phyloP scores from a whole-genome alignment of 768 basidiomycete species.

The Lactifluus subvellereus region DNA sequence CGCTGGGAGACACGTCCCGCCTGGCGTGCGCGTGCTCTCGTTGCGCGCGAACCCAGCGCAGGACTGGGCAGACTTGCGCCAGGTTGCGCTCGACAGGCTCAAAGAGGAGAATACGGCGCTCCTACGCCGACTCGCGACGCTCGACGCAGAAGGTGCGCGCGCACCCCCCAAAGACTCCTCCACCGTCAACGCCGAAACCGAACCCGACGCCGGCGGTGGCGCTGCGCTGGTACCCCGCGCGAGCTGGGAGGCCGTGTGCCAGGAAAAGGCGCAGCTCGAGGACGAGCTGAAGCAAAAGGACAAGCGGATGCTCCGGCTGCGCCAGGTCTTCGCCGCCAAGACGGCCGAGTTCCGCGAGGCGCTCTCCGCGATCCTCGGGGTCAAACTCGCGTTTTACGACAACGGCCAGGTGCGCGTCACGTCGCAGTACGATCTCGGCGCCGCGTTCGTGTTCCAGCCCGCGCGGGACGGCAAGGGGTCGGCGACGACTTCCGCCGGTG shows the following conservation, averaged over 20 bases:
- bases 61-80: constrained; percentile 70
- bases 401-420: constrained; percentile 89
- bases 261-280: constrained; percentile 65
- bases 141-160: constrained; percentile 42
- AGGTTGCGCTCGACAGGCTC: constrained; percentile 68
- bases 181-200: constrained; percentile 21
- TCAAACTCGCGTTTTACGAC: constrained; percentile 87
- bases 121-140: constrained; percentile 54
- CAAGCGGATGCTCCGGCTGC: constrained; percentile 70
- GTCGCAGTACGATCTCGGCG: constrained; percentile 81
- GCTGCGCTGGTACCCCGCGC: constrained; percentile 62
- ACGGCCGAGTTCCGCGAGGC: constrained; percentile 89
- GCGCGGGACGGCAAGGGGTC: constrained; percentile 32
- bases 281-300: constrained; percentile 68
- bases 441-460: constrained; percentile 84
- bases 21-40: constrained; percentile 60
- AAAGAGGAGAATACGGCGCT: constrained; percentile 81
- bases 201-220: constrained; percentile 25
- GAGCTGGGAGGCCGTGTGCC: constrained; percentile 67
- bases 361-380: constrained; percentile 82
- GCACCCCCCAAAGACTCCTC: background rate
- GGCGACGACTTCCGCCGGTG: background rate
- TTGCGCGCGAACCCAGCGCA: constrained; percentile 78
- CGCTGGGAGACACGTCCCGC: constrained; percentile 68
- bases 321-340: constrained; percentile 84